Base-by-base conservation (phyloP, 2,329 filamentous ascomycete genomes). In the Camptophora hylomeconis region DNA sequence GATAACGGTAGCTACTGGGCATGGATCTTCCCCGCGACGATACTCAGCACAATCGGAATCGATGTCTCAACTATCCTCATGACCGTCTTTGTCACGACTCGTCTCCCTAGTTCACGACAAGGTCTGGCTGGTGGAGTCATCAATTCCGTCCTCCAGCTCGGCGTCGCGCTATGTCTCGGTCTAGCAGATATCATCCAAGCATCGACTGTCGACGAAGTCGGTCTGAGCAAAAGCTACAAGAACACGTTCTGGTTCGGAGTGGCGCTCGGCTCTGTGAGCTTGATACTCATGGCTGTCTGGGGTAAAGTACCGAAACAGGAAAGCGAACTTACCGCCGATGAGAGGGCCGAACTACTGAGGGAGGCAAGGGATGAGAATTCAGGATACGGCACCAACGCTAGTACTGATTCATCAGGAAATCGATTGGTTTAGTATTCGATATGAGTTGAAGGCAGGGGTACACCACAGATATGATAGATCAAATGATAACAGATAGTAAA, bases 71-170 rank as follows among this genome's bases (percentile, higher is more conserved):
- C 76, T 54, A 82, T 77, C 45, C 67, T 84, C 1, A 69, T 74
- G 11, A 84, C 79, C 44, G 68, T 86, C 35, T 86, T 80, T 52
- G 78, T 83, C 49, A 83, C 78, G 0, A 83, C 78, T 0, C 69
- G 67, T 9, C 59, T 84, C 38, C 76, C 79, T 0, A 60, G 61
- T 4, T 62, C 67, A 9, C 62, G 72, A 24, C 80, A 86, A 47
- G 78, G 77, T 0, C 60, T 81, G 0, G 79, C 77, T 0, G 76
- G 78, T 1, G 77, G 71, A 0, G 49, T 83, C 24, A 72, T 79
- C 43, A 81, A 78, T 52, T 72, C 69, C 26, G 53, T 81, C 2
- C 48, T 82, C 14, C 78, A 80, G 43, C 59, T 84, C 9, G 75
- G 75, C 7, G 75, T 82, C 44, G 75, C 75, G 1, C 64, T 83